Conservation (phyloP, 2,329 filamentous ascomycete species). For the Diaporthe vexans region DNA sequence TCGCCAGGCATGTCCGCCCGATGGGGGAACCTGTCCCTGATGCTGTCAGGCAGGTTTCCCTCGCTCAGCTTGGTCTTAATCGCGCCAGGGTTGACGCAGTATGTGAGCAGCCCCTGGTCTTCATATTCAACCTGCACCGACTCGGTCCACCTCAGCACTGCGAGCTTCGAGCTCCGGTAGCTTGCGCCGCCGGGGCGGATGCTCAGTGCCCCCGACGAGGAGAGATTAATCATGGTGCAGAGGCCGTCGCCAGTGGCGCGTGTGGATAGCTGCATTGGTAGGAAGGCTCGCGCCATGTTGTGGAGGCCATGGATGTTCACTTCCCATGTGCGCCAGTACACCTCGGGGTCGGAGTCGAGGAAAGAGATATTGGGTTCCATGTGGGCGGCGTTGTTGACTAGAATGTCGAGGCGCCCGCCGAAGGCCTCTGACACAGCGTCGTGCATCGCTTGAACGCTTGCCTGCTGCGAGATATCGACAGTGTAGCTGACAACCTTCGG, state of each 20-base stretch:
- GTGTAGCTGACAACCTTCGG: background rate
- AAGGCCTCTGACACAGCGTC: background rate
- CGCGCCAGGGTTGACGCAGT: conserved; percentile 60
- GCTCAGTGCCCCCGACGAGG: conserved; percentile 55
- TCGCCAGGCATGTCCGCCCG: conserved; percentile 47
- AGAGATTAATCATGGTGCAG: conserved; percentile 58
- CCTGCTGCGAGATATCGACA: background rate
- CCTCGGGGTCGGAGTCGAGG: conserved; percentile 48
- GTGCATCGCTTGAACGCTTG: background rate
- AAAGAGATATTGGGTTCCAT: conserved; percentile 39
- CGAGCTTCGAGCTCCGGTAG: conserved; percentile 63
- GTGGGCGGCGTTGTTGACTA: conserved; percentile 15
- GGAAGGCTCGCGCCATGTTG: conserved; percentile 59
- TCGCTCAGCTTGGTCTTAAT: conserved; percentile 55
- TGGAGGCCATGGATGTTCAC: conserved; percentile 66
- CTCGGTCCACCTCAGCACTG: conserved; percentile 59
- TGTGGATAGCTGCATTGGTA: conserved; percentile 59
- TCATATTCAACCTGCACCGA: conserved; percentile 59
- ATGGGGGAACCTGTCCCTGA: conserved; percentile 62
- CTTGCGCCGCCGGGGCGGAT: conserved; percentile 53
- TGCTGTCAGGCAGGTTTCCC: conserved; percentile 45
- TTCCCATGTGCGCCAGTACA: conserved; percentile 57
- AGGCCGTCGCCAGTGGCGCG: conserved; percentile 35
- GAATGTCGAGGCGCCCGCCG: background rate
- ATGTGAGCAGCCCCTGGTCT: conserved; percentile 56